Percentiles rank a stretch among this genome's conserved stretches.
Conservation (phyloP, 164 flowering plant genomes). For the Pachysandra terminalis region DNA sequence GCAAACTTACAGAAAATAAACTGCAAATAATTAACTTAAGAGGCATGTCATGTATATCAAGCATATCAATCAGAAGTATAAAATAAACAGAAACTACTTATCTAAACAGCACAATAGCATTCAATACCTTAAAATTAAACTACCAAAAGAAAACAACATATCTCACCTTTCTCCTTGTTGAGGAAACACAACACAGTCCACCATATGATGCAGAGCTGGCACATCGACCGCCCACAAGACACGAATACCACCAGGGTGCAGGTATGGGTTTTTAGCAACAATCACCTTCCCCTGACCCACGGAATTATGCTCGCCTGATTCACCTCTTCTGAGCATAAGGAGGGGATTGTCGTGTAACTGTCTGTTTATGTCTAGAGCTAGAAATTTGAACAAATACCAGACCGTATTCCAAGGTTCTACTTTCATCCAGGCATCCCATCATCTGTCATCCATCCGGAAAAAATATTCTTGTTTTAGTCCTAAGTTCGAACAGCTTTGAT, state of each 20-base stretch:
- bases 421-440: slow-evolving; percentile 77
- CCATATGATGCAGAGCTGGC: slow-evolving; percentile 54
- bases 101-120: too few relatives aligned
- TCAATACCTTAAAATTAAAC: too few relatives aligned
- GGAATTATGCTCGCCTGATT: slow-evolving; percentile 6
- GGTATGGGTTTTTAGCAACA: slow-evolving; percentile 71
- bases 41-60: too few relatives aligned
- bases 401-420: too few relatives aligned
- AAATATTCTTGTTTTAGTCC: slow-evolving; percentile 46
- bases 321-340: neutral
- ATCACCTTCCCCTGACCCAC: slow-evolving; percentile 39
- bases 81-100: too few relatives aligned
- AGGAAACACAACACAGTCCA: slow-evolving; percentile 73
- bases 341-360: slow-evolving; percentile 9
- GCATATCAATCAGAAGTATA: too few relatives aligned
- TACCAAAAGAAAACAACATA: too few relatives aligned
- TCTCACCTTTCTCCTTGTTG: slow-evolving; percentile 49
- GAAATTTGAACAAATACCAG: slow-evolving; percentile 63
- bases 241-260: slow-evolving; percentile 76
- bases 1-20: too few relatives aligned
- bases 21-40: too few relatives aligned
- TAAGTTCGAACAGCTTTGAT: slow-evolving; percentile 42
- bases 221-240: slow-evolving; percentile 50
- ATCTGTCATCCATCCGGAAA: slow-evolving; percentile 46
- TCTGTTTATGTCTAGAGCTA: slow-evolving; percentile 11